These are phyloP conservation scores for Bipolaris sorokiniana DNA, from an alignment of 2,329 filamentous ascomycete genomes.

Conservation along the genomic window DNA sequence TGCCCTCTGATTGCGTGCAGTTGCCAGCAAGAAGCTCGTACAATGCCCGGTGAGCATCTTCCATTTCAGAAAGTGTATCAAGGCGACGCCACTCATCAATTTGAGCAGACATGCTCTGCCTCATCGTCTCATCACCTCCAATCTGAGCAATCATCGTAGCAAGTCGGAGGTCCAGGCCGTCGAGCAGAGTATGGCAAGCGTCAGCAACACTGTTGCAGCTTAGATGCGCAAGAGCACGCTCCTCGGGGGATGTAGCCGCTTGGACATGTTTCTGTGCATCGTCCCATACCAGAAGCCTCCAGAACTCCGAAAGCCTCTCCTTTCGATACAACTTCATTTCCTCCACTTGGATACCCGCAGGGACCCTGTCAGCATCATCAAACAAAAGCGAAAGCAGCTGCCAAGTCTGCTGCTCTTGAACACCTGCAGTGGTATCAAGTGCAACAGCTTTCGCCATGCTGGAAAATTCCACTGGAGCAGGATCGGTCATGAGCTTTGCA, in stretches of 20 bases:
- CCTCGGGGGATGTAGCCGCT: conserved; percentile 70
- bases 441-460: conserved; percentile 55
- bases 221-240: conserved; percentile 81
- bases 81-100: conserved; percentile 83
- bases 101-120: conserved; percentile 78
- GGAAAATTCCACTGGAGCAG: conserved; percentile 59
- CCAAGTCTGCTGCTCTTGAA: conserved; percentile 80
- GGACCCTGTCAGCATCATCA: conserved; percentile 59
- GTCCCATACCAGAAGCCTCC: conserved; percentile 54
- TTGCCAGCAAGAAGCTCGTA: conserved; percentile 92
- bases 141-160: conserved; percentile 84
- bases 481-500: conserved; percentile 57
- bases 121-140: conserved; percentile 72
- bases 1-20: conserved; percentile 80
- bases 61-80: conserved; percentile 86
- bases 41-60: conserved; percentile 79
- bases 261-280: conserved; percentile 56
- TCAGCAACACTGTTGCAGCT: conserved; percentile 80
- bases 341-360: conserved; percentile 52
- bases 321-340: conserved; percentile 54
- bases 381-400: conserved; percentile 86
- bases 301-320: conserved; percentile 72
- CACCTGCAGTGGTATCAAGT: conserved; percentile 45
- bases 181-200: conserved; percentile 79
- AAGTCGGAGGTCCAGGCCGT: conserved; percentile 80